Evolutionary conservation across 106 monocot genomes (phyloP).

Genomic region (Posidonia australis): DNA sequence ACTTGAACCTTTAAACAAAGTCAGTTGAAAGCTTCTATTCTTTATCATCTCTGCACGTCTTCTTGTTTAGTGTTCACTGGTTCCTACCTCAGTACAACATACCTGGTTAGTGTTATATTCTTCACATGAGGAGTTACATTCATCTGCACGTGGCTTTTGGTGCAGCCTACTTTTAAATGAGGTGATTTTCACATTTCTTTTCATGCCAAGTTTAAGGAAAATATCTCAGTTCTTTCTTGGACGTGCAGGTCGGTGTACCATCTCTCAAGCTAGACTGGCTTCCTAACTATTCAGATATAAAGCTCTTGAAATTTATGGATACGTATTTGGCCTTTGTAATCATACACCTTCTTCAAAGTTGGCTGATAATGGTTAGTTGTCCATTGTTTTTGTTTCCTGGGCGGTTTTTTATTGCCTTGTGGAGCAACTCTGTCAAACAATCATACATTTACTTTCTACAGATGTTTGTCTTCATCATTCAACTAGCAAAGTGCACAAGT

Average conservation of each 20-base stretch:
- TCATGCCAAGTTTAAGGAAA: background rate
- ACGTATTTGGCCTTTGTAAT: constrained; percentile 21
- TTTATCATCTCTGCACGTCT: no score
- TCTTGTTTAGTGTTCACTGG: background rate
- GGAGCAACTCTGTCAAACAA: no score
- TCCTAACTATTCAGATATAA: constrained; percentile 50
- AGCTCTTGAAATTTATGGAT: constrained; percentile 76
- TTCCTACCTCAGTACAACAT: no score
- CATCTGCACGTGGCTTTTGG: constrained; percentile 84
- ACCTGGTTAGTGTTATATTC: no score
- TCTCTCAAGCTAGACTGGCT: no score
- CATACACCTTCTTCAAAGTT: constrained; percentile 14
- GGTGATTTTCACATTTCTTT: background rate
- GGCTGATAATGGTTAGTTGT: constrained; percentile 26
- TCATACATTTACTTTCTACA: no score
- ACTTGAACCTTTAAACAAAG: constrained; percentile 69
- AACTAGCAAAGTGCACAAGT: no score
- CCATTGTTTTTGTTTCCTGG: background rate
- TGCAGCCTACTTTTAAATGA: no score
- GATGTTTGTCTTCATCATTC: no score
- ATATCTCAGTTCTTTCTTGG: no score
- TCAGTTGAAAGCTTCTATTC: no score
- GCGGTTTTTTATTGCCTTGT: background rate
- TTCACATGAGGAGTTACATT: constrained; percentile 45
- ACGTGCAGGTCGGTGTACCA: no score